A percentile compares a stretch with the other conserved stretches of the same genome.
phyloP scores from a whole-genome alignment of 2,329 filamentous ascomycete genomes.

The Fusarium coicis region DNA sequence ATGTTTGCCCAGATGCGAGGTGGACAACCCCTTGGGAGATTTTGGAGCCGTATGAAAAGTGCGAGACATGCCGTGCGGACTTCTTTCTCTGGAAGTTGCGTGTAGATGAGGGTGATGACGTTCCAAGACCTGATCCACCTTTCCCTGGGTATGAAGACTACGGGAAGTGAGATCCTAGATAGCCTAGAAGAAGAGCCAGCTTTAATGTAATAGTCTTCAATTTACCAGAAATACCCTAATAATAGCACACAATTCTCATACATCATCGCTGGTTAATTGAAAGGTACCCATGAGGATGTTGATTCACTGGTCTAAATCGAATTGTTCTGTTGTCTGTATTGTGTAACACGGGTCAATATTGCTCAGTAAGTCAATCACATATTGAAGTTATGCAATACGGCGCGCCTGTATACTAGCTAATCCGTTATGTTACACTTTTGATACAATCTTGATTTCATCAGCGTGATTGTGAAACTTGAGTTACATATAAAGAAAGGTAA shows the following conservation, averaged over 20 bases:
- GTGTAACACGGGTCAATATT: not conserved
- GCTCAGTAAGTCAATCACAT: rapidly evolving
- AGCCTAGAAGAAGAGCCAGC: not conserved
- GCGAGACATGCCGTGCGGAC: not conserved
- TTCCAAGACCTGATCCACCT: not conserved
- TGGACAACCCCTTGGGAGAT: not conserved
- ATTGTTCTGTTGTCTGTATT: rapidly evolving
- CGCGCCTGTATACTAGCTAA: not conserved
- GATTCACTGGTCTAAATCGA: rapidly evolving
- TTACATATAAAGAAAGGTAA: not conserved
- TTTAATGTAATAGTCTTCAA: rapidly evolving
- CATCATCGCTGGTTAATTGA: rapidly evolving
- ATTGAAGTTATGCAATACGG: not conserved
- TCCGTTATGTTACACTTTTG: not conserved
- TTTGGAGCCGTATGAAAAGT: not conserved
- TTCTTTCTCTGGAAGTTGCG: not conserved
- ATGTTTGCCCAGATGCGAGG: not conserved
- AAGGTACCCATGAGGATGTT: rapidly evolving
- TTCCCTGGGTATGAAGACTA: not conserved
- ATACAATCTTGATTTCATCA: not conserved
- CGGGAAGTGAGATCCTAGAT: not conserved
- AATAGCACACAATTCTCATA: not conserved
- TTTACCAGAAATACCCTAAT: not conserved
- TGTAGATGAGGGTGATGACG: not conserved
- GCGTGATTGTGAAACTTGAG: not conserved